Base-by-base conservation (phyloP, 768 basidiomycete species). In the Hortiboletus campestris region DNA sequence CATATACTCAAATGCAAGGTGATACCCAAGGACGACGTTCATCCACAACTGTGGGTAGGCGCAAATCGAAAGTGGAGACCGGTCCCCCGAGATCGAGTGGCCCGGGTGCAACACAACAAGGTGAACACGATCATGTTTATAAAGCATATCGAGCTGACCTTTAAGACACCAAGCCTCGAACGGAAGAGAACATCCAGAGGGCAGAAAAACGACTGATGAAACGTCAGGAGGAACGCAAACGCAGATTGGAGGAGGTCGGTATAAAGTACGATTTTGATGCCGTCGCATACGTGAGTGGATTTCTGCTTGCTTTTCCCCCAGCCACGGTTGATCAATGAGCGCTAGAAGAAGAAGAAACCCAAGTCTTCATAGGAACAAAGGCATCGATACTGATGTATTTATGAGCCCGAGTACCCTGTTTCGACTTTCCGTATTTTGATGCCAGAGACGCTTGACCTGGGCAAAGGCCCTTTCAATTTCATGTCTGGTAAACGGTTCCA, bases 11-110 rank as follows among this genome's bases (percentile, higher is more conserved):
- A 83, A 42, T 98, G 96, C 78, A 89, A 91, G 72, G 72, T 94
- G 49, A 84, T 98, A 56, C 93, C 97, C 39, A 85, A 85, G 62
- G 92, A 95, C 25, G 73, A 95, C 57, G 84, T 98, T 2, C 96
- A 98, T 70, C 90, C 94, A 13, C 85, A 96, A 67, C 74, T 98
- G 2, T 99, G 97, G 97, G 78, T 95, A 12, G 96, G 97, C n/a
- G 92, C 95, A 19, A 97, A 98, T 75, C 83, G 89, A 62, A 94
- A 92, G 70, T 98, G 89, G 86, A 79, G 86, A 60, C 71, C 74
- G 4, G 81, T 98, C 12, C 95, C 97, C 0, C 74, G 72, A 17
- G 86, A 84, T 50, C 84, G 88, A 46, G 72, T 95, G 44, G 84
- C 83, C 34, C 80, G 90, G 51, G 74, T 82, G 11, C 80, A 82